Base-by-base conservation (phyloP, 371 early-diverging fungal genomes). In the Rhizopus delemar region DNA sequence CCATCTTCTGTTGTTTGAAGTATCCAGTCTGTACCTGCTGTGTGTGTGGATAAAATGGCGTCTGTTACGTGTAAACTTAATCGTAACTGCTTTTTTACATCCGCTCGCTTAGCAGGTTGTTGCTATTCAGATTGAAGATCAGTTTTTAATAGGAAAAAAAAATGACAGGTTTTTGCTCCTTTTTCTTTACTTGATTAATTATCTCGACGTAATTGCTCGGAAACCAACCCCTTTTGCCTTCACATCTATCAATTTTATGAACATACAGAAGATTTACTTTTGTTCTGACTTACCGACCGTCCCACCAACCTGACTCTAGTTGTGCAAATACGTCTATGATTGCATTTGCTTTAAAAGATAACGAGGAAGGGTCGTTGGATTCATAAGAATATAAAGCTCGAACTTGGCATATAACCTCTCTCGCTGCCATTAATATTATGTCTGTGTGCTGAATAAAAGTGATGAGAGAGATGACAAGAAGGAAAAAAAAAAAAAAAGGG, bases 301-400 rank as follows among this genome's bases (percentile, higher is more conserved):
- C 91, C 96, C 96, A 95, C 96, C 96, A 95, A 9, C 96, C 96
- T 3, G 92, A 86, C 58, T 90, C 87, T 52, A 93, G 86, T 60
- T 89, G 85, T 6, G 88, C 83, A 39, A 91, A 75, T 2, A 95
- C 95, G 59, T 91, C 85, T 65, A 95, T 89, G 48, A 92, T 71
- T 59, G 90, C 93, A 60, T 90, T 90, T 59, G 86, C 75, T 34
- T 81, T 70, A 61, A 95, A 93, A 11, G 90, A 82, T 57, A 95
- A 78, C 16, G 88, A 84, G 16, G 90, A 78, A 51, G 81, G 69
- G 54, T 85, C 93, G 31, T 84, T 81, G 34, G 91, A 85, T 51
- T 81, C 72, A 66, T 91, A 94, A 66, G 90, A 86, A 61, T 94
- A 89, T 39, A 95, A 66, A 33, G 93, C 96, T 64, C 82, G 73